phyloP scores from a whole-genome alignment of 192 early-diverging fungal species.

The Umbelopsis vinacea region DNA sequence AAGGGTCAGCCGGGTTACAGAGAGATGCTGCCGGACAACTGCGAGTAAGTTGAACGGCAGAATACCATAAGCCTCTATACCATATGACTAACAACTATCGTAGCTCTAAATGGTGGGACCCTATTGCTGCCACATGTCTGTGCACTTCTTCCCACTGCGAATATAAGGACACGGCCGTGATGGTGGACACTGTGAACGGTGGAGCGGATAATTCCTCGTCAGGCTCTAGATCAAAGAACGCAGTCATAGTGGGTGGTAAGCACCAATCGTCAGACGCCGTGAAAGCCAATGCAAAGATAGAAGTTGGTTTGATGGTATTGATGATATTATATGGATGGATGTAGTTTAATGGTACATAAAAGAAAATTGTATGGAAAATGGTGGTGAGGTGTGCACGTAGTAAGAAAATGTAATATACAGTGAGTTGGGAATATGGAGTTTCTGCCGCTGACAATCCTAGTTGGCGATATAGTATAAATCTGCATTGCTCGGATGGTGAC shows the following conservation, averaged over 20 bases:
- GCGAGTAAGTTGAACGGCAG: slow-evolving; percentile 52
- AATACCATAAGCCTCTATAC: neutral
- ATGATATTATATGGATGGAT: too few relatives aligned
- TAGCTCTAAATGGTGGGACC: slow-evolving; percentile 72
- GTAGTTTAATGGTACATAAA: too few relatives aligned
- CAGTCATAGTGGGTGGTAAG: too few relatives aligned
- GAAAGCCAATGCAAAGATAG: too few relatives aligned
- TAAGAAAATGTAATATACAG: too few relatives aligned
- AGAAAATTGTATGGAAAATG: too few relatives aligned
- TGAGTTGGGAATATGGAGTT: too few relatives aligned
- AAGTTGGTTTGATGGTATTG: too few relatives aligned
- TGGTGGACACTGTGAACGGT: neutral
- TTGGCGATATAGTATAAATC: slow-evolving; percentile 5
- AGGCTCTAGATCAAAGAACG: neutral
- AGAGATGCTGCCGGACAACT: slow-evolving; percentile 51
- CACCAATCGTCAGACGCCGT: too few relatives aligned
- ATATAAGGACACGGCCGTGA: slow-evolving; percentile 50
- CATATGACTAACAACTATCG: neutral
- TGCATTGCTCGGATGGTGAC: neutral
- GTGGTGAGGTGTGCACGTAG: too few relatives aligned
- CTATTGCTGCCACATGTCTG: slow-evolving; percentile 54
- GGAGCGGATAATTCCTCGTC: neutral
- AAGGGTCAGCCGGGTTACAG: slow-evolving; percentile 42
- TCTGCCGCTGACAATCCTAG: neutral
- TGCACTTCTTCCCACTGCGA: slow-evolving; percentile 56